phyloP scores from a whole-genome alignment of 148 eudicot species.

The Chenopodium album region DNA sequence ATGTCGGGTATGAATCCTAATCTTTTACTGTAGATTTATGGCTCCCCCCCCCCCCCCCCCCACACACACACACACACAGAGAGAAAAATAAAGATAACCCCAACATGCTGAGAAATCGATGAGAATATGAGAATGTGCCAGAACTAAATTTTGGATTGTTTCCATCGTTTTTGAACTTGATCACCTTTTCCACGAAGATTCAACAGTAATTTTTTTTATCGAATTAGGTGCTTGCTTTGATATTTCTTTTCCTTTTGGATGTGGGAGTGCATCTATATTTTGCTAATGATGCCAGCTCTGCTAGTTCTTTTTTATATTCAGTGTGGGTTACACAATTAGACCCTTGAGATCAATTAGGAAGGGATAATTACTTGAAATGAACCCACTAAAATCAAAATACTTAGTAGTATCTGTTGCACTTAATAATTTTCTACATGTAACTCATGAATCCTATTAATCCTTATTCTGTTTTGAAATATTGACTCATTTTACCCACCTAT shows the following conservation, averaged over 20 bases:
- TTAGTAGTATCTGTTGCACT: not conserved
- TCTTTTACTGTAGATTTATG: not conserved
- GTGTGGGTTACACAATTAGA: not conserved
- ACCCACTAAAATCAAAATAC: not conserved
- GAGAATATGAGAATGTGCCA: not conserved
- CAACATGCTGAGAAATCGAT: not conserved
- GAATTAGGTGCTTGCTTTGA: not conserved
- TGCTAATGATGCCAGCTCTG: no score
- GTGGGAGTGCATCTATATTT: not conserved
- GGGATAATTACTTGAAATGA: not conserved
- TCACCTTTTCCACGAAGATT: not conserved
- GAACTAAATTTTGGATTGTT: not conserved
- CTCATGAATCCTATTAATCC: not conserved
- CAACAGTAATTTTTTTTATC: no score
- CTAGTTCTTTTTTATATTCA: not conserved
- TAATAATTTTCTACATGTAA: not conserved
- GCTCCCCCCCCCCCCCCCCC: not conserved
- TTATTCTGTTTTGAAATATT: not conserved
- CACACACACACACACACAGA: no score
- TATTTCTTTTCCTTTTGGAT: not conserved
- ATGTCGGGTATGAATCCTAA: slow-evolving; percentile 76
- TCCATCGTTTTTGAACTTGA: not conserved
- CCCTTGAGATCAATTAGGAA: not conserved
- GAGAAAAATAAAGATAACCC: no score
- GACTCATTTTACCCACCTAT: not conserved